Base-by-base conservation (phyloP, 164 flowering plant species). In the Berberis vulgaris region DNA sequence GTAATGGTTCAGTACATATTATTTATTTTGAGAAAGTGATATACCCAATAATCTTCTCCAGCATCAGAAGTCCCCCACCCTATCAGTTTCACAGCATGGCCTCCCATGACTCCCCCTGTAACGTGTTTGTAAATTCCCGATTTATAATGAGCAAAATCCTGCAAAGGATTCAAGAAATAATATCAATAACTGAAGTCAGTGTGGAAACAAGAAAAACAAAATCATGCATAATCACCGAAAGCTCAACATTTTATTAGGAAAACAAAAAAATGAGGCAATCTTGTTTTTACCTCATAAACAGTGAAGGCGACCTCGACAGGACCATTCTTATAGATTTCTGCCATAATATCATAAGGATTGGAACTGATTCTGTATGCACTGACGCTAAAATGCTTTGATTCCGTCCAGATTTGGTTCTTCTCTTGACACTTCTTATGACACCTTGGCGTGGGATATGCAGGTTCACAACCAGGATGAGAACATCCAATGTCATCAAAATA, bases 61-160 rank as follows among this genome's bases (percentile, higher is more conserved):
- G 80, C 87, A 26, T 82, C 89, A 43, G 83, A 68, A 43, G 94
- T 90, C 45, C 97, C 98, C 98, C 98, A 93, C 6, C 98, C 98
- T 65, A 93, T 90, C 59, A 93, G 80, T 84, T 93, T 93, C 49
- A 93, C 97, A 38, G 97, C 96, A 77, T 93, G 97, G 49, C 98
- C 98, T 59, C 97, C 98, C 86, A 93, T 70, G 13, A 61, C 71
- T 57, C 54, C 80, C n/a, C 98, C 97, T 5, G 89, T 82, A 1
- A 87, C 60, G 76, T 90, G 91, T 61, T 81, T 90, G 86, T 93
- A 93, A 56, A 93, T 92, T 53, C 98, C 98, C 1, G 97, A 88
- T 68, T 90, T 87, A 70, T 93, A 93, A 71, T 88, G 87, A 63
- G 98, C 98, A 78, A 93, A 93, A 78, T 93, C 98, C 98, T 93